Evolutionary conservation across 73 alveolate species (phyloP).

Genomic region (Tetrahymena elliotti): DNA sequence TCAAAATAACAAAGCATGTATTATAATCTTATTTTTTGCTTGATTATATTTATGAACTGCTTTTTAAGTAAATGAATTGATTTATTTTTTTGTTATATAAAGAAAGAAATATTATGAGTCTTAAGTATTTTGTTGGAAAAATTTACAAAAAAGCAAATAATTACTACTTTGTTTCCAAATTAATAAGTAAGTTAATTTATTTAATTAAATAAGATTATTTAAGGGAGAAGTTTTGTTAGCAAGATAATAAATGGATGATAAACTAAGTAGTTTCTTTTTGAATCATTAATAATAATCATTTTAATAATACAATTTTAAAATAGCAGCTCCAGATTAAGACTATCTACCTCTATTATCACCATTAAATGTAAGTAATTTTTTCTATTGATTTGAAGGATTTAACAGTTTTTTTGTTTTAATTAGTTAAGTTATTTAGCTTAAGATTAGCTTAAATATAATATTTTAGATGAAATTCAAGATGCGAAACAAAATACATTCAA

Average conservation of each 20-base stretch:
- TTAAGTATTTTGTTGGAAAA: neutral
- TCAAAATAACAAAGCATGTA: too few species aligned
- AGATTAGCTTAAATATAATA: neutral
- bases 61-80: too few species aligned
- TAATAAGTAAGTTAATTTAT: neutral
- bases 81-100: too few species aligned
- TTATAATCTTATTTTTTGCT: too few species aligned
- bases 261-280: neutral
- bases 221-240: neutral
- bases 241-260: neutral
- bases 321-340: neutral
- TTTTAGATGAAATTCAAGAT: neutral
- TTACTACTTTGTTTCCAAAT: neutral
- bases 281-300: too few species aligned
- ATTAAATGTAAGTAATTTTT: neutral
- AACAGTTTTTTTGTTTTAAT: neutral
- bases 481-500: too few species aligned
- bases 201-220: neutral
- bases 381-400: too few species aligned
- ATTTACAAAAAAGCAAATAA: too few species aligned
- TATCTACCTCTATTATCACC: neutral
- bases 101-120: neutral
- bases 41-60: too few species aligned
- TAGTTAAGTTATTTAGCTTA: neutral
- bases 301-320: too few species aligned